Evolutionary conservation across 495 filamentous ascomycete genomes (phyloP).

Genomic region (Daldinia vernicosa): DNA sequence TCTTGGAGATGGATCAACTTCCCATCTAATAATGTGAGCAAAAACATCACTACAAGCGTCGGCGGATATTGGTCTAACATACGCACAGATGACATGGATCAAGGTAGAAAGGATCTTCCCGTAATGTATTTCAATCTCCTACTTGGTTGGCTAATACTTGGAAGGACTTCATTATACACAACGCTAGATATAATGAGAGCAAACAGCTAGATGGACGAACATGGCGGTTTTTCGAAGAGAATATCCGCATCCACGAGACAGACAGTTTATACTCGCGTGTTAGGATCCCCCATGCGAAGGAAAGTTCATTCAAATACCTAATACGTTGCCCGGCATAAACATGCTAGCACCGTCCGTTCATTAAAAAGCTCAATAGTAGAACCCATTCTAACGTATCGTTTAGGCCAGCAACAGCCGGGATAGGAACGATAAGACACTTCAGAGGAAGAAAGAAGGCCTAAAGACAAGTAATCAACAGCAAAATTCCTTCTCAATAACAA

Average conservation of each 20-base stretch:
- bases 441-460: background rate
- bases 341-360: background rate
- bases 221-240: constrained; percentile 1
- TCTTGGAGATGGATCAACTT: constrained; percentile 1
- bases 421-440: background rate
- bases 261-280: background rate
- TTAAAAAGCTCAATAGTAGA: background rate
- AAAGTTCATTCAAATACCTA: background rate
- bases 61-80: background rate
- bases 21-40: background rate
- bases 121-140: background rate
- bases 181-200: background rate
- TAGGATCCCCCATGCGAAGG: constrained; percentile 1
- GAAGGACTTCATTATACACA: background rate
- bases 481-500: background rate
- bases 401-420: background rate
- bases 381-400: background rate
- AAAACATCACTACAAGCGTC: background rate
- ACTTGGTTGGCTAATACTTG: background rate
- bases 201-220: background rate
- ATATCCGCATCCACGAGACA: background rate
- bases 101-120: background rate
- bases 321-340: background rate
- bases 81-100: background rate
- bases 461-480: background rate